Percentiles rank a stretch among this genome's conserved stretches.
Conservation (phyloP, 805 yeast genomes). For the Candida caryicola region DNA sequence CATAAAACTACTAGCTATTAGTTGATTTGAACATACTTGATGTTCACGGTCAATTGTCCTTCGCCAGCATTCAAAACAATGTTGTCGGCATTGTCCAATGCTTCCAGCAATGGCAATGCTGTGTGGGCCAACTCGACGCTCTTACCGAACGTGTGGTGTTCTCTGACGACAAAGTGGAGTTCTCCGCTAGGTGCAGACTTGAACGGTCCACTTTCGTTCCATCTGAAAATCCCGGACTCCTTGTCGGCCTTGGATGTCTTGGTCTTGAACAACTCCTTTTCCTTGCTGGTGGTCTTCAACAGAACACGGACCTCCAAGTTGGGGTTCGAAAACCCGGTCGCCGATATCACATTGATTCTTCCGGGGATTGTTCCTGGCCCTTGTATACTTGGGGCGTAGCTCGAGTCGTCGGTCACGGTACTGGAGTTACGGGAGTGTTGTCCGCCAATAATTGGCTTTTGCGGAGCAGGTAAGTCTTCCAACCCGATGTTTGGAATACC, state of each 20-base stretch:
- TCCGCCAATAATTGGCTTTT: constrained; percentile 18
- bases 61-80: constrained; percentile 32
- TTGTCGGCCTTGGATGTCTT: constrained; percentile 48
- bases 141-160: constrained; percentile 73
- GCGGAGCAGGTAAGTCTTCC: constrained; percentile 36
- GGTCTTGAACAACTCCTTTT: constrained; percentile 64
- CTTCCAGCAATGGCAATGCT: constrained; percentile 50
- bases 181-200: constrained; percentile 61
- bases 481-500: constrained; percentile 34
- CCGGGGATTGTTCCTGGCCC: constrained; percentile 50
- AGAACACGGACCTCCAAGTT: constrained; percentile 52
- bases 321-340: constrained; percentile 37
- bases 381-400: constrained; percentile 34
- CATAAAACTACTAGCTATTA: too few relatives aligned
- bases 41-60: constrained; percentile 43
- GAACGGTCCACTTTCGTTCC: constrained; percentile 68
- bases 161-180: constrained; percentile 57
- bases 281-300: constrained; percentile 44
- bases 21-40: constrained; percentile 19
- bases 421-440: constrained; percentile 22
- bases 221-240: constrained; percentile 43
- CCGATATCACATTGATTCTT: constrained; percentile 49
- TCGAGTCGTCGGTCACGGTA: constrained; percentile 29
- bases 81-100: constrained; percentile 44
- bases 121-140: constrained; percentile 62